These are phyloP conservation scores for Paspalum vaginatum DNA, from an alignment of 176 grass and related monocot genomes.

Conservation along the genomic window DNA sequence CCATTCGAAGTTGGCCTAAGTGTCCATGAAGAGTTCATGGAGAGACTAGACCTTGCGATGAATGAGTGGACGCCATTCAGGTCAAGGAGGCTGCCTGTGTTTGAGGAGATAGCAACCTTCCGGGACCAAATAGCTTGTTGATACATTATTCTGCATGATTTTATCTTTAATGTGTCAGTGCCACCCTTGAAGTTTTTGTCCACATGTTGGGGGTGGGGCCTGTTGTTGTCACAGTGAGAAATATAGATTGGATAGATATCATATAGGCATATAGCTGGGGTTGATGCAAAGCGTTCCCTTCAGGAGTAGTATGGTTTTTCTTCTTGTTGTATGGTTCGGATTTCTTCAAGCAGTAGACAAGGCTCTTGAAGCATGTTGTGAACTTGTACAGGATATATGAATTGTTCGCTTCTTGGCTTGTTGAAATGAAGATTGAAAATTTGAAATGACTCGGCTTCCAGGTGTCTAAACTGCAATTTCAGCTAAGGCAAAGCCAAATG, in stretches of 20 bases:
- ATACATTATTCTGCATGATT: conserved; percentile 13
- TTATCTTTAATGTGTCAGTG: background rate
- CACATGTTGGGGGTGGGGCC: background rate
- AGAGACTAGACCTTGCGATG: conserved; percentile 65
- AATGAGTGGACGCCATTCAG: conserved; percentile 73
- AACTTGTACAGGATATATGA: conserved; percentile 7
- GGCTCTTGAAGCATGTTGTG: background rate
- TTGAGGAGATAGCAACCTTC: conserved; percentile 79
- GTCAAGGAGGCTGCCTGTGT: conserved; percentile 86
- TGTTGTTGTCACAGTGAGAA: conserved; percentile 9
- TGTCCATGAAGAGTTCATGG: conserved; percentile 67
- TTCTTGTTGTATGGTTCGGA: conserved; percentile 28
- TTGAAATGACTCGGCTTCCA: conserved; percentile 2
- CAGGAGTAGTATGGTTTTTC: background rate
- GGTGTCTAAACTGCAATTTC: background rate
- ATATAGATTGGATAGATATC: conserved; percentile 1
- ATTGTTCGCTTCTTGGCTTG: background rate
- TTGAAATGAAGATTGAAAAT: conserved; percentile 15
- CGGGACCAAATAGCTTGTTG: conserved; percentile 88
- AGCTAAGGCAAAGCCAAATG: background rate
- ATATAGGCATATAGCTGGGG: conserved; percentile 24
- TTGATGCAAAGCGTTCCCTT: conserved; percentile 38
- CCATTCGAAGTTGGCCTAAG: conserved; percentile 41
- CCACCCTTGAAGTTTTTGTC: conserved; percentile 34
- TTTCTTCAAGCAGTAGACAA: background rate